Evolutionary conservation across 257 asterid species (phyloP).

Genomic region (Striga asiatica): DNA sequence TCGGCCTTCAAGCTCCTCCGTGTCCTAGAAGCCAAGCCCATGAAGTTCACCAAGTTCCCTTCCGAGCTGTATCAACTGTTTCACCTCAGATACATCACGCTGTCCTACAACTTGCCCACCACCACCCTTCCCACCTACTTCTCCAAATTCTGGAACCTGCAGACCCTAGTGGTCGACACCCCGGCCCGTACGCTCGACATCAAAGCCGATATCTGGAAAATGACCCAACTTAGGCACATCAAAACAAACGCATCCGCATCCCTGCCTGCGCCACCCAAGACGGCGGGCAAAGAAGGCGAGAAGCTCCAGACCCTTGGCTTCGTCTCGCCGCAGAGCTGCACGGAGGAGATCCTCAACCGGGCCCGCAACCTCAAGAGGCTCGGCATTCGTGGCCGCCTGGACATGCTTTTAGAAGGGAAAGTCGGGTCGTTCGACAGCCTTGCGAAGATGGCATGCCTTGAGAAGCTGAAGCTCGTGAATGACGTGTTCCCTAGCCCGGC

Average conservation of each 20-base stretch:
- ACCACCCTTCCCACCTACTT: slow-evolving; percentile 24
- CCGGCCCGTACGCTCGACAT: slow-evolving; percentile 21
- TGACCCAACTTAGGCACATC: slow-evolving; percentile 34
- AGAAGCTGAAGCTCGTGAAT: slow-evolving; percentile 38
- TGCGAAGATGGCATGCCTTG: slow-evolving; percentile 24
- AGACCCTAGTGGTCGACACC: slow-evolving; percentile 41
- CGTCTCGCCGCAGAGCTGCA: slow-evolving; percentile 43
- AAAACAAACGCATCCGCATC: slow-evolving; percentile 30
- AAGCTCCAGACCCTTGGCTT: slow-evolving; percentile 38
- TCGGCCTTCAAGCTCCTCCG: slow-evolving; percentile 30
- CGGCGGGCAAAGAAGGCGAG: slow-evolving; percentile 14
- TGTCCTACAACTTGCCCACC: slow-evolving; percentile 16
- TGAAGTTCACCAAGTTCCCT: slow-evolving; percentile 21
- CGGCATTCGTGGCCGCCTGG: slow-evolving; percentile 43
- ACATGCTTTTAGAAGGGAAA: slow-evolving; percentile 21
- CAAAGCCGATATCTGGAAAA: slow-evolving; percentile 34
- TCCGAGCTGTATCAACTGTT: slow-evolving; percentile 16
- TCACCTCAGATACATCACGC: slow-evolving; percentile 30
- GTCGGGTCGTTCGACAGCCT: slow-evolving; percentile 29
- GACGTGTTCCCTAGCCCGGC: slow-evolving; percentile 26
- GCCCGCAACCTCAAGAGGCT: slow-evolving; percentile 34
- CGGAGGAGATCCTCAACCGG: slow-evolving; percentile 24
- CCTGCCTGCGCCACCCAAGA: slow-evolving; percentile 22
- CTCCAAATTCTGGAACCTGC: slow-evolving; percentile 37
- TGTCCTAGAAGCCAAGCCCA: slow-evolving; percentile 27